Percentiles rank a stretch among this genome's conserved stretches.
Evolutionary conservation across 805 yeast genomes (phyloP).

Genomic region (Cyberlindnera lachancei): DNA sequence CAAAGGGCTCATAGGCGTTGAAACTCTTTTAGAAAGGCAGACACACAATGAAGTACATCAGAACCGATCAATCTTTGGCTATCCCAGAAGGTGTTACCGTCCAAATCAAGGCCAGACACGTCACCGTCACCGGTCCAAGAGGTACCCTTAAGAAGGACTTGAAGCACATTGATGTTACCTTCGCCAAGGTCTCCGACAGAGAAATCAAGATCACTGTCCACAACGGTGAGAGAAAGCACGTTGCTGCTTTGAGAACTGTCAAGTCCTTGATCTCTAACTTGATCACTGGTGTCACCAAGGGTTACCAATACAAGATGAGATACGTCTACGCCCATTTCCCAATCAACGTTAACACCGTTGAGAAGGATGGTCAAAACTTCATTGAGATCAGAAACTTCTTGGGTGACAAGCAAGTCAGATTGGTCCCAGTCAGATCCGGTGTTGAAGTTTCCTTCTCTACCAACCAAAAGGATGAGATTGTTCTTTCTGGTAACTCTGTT

Average conservation of each 20-base stretch:
- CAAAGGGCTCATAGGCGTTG: neutral
- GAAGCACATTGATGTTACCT: slow-evolving; percentile 92
- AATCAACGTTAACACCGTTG: slow-evolving; percentile 90
- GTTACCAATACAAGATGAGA: slow-evolving; percentile 99
- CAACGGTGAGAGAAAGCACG: slow-evolving; percentile 99
- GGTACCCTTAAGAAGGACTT: slow-evolving; percentile 87
- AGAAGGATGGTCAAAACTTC: slow-evolving; percentile 61
- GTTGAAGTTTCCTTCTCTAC: slow-evolving; percentile 77
- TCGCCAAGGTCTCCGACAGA: slow-evolving; percentile 65
- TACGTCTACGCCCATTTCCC: slow-evolving; percentile 99
- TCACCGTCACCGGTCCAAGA: slow-evolving; percentile 96
- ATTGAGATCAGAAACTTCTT: slow-evolving; percentile 99
- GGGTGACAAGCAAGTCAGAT: slow-evolving; percentile 98
- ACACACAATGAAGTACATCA: slow-evolving; percentile 67
- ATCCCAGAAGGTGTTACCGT: slow-evolving; percentile 92
- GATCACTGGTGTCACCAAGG: slow-evolving; percentile 98
- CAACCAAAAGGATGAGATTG: slow-evolving; percentile 88
- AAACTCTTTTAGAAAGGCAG: neutral
- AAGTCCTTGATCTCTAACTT: slow-evolving; percentile 90
- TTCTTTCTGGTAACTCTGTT: slow-evolving; percentile 89
- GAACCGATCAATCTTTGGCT: slow-evolving; percentile 76
- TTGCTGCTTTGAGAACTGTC: slow-evolving; percentile 98
- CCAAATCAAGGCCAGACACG: slow-evolving; percentile 81
- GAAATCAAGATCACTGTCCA: slow-evolving; percentile 86
- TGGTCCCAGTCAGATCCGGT: slow-evolving; percentile 81